These are phyloP conservation scores for Triticum turgidum DNA, from an alignment of 176 grass and related monocot genomes.

Conservation along the genomic window DNA sequence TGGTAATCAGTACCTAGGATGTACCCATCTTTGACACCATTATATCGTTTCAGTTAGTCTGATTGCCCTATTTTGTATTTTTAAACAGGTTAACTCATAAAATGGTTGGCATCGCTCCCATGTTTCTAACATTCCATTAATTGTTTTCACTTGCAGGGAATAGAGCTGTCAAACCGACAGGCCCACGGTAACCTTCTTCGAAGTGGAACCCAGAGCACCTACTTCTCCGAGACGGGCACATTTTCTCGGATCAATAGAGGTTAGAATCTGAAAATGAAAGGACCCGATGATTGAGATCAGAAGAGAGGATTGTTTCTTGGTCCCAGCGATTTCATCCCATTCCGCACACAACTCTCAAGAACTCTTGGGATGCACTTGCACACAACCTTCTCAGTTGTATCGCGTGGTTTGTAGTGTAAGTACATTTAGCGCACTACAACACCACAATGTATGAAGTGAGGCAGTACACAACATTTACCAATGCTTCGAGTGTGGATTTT, in stretches of 20 bases:
- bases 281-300: neutral
- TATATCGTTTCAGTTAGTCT: neutral
- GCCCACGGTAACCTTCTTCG: conserved; percentile 44
- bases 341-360: neutral
- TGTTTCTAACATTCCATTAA: neutral
- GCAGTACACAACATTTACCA: too few species aligned
- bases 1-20: neutral
- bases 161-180: conserved; percentile 64
- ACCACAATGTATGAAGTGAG: too few species aligned
- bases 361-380: too few species aligned
- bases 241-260: conserved; percentile 63
- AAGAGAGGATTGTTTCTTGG: neutral
- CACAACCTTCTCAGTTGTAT: neutral
- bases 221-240: conserved; percentile 64
- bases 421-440: too few species aligned
- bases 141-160: conserved; percentile 39
- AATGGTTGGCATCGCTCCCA: too few species aligned
- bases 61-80: neutral
- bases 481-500: too few species aligned
- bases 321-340: neutral
- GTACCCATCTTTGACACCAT: neutral
- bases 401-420: too few species aligned
- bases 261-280: neutral
- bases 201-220: conserved; percentile 57
- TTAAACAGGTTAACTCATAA: neutral